phyloP scores from a whole-genome alignment of 192 early-diverging fungal genomes.

The Umbelopsis ramanniana region DNA sequence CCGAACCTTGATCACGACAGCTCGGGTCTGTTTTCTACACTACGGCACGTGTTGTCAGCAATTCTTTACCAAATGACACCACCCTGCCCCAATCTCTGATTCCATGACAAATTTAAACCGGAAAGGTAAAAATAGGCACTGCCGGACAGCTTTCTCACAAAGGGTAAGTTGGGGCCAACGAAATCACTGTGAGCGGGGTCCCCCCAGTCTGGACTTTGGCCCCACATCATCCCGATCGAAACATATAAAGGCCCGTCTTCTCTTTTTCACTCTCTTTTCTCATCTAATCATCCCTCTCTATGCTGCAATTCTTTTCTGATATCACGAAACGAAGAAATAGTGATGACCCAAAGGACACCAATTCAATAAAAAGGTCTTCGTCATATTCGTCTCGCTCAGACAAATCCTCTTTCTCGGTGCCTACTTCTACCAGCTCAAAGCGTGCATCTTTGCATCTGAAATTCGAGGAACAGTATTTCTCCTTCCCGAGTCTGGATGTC shows the following conservation, averaged over 20 bases:
- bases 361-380: slow-evolving; percentile 16
- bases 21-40: no score
- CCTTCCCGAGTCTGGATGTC: slow-evolving; percentile 8
- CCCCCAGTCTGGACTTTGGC: slow-evolving; percentile 14
- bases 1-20: no score
- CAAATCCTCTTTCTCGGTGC: not conserved
- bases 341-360: slow-evolving; percentile 3
- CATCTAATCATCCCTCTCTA: not conserved
- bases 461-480: slow-evolving; percentile 19
- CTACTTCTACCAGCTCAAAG: slow-evolving; percentile 1
- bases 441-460: slow-evolving; percentile 12
- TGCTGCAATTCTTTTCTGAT: slow-evolving; percentile 21
- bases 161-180: not conserved
- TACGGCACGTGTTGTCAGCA: not conserved
- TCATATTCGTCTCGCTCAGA: slow-evolving; percentile 14
- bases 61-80: not conserved
- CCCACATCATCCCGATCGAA: not conserved
- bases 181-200: not conserved
- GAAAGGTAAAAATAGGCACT: not conserved
- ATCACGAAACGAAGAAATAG: slow-evolving; percentile 20
- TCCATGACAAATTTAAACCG: slow-evolving; percentile 1
- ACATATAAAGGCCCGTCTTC: not conserved
- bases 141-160: not conserved
- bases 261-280: not conserved
- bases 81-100: not conserved